A percentile compares a stretch with the other conserved stretches of the same genome.
Conservation (phyloP, 495 filamentous ascomycete genomes). For the Neurospora sp. region DNA sequence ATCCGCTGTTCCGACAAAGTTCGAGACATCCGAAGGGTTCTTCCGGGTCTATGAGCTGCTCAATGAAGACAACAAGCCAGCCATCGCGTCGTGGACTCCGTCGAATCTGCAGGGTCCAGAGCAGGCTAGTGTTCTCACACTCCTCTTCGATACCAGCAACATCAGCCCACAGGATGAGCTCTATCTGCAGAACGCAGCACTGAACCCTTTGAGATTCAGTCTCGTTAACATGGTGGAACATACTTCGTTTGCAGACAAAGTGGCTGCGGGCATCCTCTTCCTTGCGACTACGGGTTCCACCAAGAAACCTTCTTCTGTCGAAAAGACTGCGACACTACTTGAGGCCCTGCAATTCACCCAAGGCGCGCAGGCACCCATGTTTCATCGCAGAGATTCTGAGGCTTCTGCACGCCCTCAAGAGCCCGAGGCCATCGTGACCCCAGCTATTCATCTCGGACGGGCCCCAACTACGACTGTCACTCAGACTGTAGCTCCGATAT, state of each 20-base stretch:
- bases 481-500: not conserved
- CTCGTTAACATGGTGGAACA: not conserved
- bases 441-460: not conserved
- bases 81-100: not conserved
- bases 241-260: not conserved
- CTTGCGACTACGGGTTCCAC: not conserved
- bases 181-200: not conserved
- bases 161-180: not conserved
- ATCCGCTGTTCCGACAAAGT: slow-evolving; percentile 13
- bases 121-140: not conserved
- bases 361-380: not conserved
- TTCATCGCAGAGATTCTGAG: not conserved
- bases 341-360: no score
- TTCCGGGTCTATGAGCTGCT: not conserved
- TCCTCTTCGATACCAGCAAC: not conserved
- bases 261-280: not conserved
- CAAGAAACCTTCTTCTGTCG: not conserved
- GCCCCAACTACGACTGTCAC: not conserved
- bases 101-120: not conserved
- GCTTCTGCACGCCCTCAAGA: not conserved
- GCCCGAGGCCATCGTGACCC: not conserved
- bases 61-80: not conserved
- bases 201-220: not conserved
- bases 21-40: slow-evolving; percentile 13
- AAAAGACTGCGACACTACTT: not conserved